Percentiles rank a stretch among this genome's conserved stretches.
These are phyloP conservation scores for Phytophthora sojae DNA, from an alignment of 352 stramenopile species.

Conservation along the genomic window DNA sequence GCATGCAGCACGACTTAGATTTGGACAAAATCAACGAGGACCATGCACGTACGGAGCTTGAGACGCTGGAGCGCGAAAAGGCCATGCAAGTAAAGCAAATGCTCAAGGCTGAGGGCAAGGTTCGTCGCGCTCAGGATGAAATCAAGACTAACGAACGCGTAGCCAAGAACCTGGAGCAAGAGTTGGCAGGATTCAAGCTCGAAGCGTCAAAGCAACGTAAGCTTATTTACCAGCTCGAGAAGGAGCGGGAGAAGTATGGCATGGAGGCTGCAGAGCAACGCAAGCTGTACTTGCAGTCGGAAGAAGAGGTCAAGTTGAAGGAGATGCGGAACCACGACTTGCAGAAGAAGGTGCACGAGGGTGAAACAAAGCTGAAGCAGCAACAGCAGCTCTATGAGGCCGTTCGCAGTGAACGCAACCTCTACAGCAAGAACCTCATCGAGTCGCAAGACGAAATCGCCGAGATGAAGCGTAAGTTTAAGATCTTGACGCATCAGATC, in stretches of 20 bases:
- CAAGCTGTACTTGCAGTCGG: conserved; percentile 83
- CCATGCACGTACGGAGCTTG: conserved; percentile 75
- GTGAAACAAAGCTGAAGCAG: conserved; percentile 95
- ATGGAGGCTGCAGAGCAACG: conserved; percentile 88
- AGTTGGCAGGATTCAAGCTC: conserved; percentile 84
- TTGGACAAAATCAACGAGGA: conserved; percentile 83
- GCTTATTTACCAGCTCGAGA: conserved; percentile 92
- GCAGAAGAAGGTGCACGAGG: conserved; percentile 90
- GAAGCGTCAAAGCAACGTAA: conserved; percentile 91
- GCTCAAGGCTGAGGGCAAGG: conserved; percentile 85
- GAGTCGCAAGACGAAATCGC: conserved; percentile 96
- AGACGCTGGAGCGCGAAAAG: conserved; percentile 90
- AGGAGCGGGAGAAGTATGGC: conserved; percentile 93
- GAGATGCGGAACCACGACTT: conserved; percentile 86
- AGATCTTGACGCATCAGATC: conserved; percentile 97
- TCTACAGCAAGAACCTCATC: conserved; percentile 97
- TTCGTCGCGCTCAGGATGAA: conserved; percentile 89
- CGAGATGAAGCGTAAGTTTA: conserved; percentile 97
- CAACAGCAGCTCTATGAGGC: conserved; percentile 97
- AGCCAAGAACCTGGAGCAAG: conserved; percentile 86
- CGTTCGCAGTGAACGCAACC: conserved; percentile 94
- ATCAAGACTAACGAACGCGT: conserved; percentile 94
- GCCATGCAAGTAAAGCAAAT: conserved; percentile 85
- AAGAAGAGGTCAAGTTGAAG: conserved; percentile 85
- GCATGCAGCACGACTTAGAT: conserved; percentile 82